Evolutionary conservation across 495 filamentous ascomycete genomes (phyloP).

Genomic region (Xylaria telfairii): DNA sequence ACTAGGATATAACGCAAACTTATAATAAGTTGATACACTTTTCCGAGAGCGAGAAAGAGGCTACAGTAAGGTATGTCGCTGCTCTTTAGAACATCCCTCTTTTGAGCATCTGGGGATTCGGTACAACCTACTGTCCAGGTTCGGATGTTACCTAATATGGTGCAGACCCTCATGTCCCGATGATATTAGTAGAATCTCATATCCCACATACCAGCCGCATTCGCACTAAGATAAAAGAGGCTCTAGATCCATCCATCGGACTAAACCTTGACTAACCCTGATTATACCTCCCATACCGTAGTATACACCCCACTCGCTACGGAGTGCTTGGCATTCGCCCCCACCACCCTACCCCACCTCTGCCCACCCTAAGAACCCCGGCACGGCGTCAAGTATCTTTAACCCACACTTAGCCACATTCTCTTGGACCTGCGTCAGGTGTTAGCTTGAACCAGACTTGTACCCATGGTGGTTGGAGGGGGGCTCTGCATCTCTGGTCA

Average conservation of each 20-base stretch:
- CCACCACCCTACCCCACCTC: not conserved
- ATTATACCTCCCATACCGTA: no score
- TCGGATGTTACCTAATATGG: not conserved
- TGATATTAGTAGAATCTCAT: conserved; percentile 2
- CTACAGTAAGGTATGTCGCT: no score
- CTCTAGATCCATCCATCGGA: conserved; percentile 15
- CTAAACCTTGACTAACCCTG: not conserved
- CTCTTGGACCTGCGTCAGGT: conserved; percentile 25
- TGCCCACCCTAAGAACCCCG: conserved; percentile 22
- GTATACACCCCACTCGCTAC: not conserved
- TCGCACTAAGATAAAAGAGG: not conserved
- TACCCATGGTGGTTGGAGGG: not conserved
- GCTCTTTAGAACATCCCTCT: not conserved
- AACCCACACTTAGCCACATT: conserved; percentile 20
- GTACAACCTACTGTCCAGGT: not conserved
- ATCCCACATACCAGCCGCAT: conserved; percentile 9
- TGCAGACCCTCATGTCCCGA: not conserved
- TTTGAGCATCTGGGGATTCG: not conserved
- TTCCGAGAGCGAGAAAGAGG: not conserved
- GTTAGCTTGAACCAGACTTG: not conserved
- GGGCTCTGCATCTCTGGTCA: conserved; percentile 10
- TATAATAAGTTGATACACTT: not conserved
- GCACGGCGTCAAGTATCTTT: not conserved
- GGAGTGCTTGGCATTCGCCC: conserved; percentile 19
- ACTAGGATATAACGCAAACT: not conserved